phyloP scores from a whole-genome alignment of 352 stramenopile genomes.

The Globisporangium takayamanum region DNA sequence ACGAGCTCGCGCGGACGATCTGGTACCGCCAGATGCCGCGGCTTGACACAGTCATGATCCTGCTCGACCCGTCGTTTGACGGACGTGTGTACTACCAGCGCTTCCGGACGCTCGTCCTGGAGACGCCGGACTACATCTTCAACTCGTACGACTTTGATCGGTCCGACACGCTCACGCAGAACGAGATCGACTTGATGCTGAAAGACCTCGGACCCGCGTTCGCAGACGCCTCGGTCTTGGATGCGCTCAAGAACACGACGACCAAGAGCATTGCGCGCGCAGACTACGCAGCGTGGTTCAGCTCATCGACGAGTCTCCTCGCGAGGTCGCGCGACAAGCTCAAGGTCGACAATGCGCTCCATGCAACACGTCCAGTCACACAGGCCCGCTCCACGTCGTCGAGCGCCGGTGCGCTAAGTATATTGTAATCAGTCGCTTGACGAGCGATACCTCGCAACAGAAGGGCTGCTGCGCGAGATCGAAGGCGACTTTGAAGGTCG shows the following conservation, averaged over 20 bases:
- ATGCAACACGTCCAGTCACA: constrained; percentile 88
- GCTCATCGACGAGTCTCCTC: constrained; percentile 54
- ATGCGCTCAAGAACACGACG: constrained; percentile 28
- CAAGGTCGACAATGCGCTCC: constrained; percentile 91
- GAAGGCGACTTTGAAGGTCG: constrained; percentile 81
- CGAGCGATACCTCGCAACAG: constrained; percentile 85
- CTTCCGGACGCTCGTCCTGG: constrained; percentile 31
- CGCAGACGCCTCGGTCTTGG: constrained; percentile 27
- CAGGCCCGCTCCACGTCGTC: constrained; percentile 82
- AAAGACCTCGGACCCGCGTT: constrained; percentile 55
- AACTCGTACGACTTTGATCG: constrained; percentile 67
- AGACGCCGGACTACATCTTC: constrained; percentile 61
- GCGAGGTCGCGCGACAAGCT: constrained; percentile 42
- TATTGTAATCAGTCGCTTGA: constrained; percentile 89
- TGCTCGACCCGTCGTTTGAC: constrained; percentile 79
- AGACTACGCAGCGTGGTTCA: constrained; percentile 54
- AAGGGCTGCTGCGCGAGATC: constrained; percentile 59
- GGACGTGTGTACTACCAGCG: constrained; percentile 74
- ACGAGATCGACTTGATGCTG: constrained; percentile 61
- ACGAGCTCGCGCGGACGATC: constrained; percentile 60
- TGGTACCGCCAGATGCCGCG: constrained; percentile 69
- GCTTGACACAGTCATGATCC: constrained; percentile 54
- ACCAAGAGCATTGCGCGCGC: constrained; percentile 37
- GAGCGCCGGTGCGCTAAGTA: constrained; percentile 92
- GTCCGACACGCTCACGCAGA: constrained; percentile 41